Base-by-base conservation (phyloP, 2,329 filamentous ascomycete genomes). In the Coleophoma eucalyptorum region DNA sequence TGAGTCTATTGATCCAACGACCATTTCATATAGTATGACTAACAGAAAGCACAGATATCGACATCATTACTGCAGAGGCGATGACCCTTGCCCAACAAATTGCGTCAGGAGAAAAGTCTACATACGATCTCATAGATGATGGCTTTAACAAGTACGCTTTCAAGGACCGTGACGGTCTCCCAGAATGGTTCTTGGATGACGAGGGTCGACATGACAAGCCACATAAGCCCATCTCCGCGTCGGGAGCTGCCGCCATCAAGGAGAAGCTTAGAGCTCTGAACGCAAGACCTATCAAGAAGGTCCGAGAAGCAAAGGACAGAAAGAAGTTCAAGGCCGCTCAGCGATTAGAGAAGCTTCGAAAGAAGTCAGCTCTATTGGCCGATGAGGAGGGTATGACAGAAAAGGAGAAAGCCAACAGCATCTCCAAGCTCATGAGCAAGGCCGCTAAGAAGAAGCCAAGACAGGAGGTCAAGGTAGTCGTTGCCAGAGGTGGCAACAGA, bases 1-100 rank as follows among this genome's bases (percentile, higher is more conserved):
- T 84, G 74, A 66, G 74, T 5, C 26, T 8, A 26, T 26, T 26
- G 6, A 7, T 26, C 6, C 26, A 3, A 26, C 10, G 26, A 26
- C 26, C 26, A 26, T 26, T 26, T 26, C 4, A 5, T 26, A 7
- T 5, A 5, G 10, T 8, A 26, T 26, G 26, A 26, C 26, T 26
- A 8, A 26, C 26, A 26, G 10, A 26, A 26, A 26, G 26, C 49
- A 67, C 70, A 79, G 92, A 97, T 66, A 96, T 99, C 70, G 91
- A 97, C 67, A 97, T 99, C 63, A 96, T 97, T 65, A 99, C 94
- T n/a, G 94, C 91, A 5, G 94, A 99, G 75, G 94, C 95, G 57
- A 99, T 99, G 94, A 95, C 93, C 0, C 79, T 99, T 15, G 95
- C 94, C 1, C 94, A 97, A 58, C 83, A 90, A 65, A 85, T 99